phyloP scores from a whole-genome alignment of 257 asterid species.

The Solanum sejunctum region DNA sequence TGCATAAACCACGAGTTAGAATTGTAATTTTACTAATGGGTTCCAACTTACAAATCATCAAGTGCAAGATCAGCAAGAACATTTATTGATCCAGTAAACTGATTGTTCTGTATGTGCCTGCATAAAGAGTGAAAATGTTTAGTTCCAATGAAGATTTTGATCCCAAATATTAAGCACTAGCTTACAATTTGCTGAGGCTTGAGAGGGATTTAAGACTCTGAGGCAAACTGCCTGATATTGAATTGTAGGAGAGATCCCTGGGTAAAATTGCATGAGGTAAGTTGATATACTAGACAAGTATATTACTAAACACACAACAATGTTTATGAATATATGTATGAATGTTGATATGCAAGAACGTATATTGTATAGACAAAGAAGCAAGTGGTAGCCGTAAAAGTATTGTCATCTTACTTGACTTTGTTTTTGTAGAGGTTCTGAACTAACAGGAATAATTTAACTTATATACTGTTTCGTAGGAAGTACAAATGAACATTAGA shows the following conservation, averaged over 20 bases:
- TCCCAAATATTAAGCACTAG: not conserved
- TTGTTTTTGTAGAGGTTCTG: not conserved
- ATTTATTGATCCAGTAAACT: slow-evolving; percentile 41
- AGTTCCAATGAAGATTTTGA: slow-evolving; percentile 2
- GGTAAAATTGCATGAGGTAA: not conserved
- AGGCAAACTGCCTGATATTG: slow-evolving; percentile 39
- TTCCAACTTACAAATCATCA: slow-evolving; percentile 36
- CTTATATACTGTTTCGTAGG: not conserved
- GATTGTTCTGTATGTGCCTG: slow-evolving; percentile 52
- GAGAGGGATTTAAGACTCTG: slow-evolving; percentile 34
- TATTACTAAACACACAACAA: not conserved
- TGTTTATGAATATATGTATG: not conserved
- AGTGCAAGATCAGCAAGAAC: slow-evolving; percentile 45
- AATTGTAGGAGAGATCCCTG: slow-evolving; percentile 54
- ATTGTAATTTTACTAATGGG: not conserved
- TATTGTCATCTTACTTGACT: not conserved
- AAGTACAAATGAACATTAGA: not conserved
- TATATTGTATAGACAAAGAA: not conserved
- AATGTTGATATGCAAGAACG: not conserved
- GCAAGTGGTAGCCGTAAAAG: not conserved
- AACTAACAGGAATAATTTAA: not conserved
- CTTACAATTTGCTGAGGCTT: slow-evolving; percentile 31
- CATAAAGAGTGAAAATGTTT: slow-evolving; percentile 4
- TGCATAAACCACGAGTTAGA: not conserved
- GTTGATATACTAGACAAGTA: not conserved